These are phyloP conservation scores for Cadophora sp. DNA, from an alignment of 2,329 filamentous ascomycete species.

Conservation along the genomic window DNA sequence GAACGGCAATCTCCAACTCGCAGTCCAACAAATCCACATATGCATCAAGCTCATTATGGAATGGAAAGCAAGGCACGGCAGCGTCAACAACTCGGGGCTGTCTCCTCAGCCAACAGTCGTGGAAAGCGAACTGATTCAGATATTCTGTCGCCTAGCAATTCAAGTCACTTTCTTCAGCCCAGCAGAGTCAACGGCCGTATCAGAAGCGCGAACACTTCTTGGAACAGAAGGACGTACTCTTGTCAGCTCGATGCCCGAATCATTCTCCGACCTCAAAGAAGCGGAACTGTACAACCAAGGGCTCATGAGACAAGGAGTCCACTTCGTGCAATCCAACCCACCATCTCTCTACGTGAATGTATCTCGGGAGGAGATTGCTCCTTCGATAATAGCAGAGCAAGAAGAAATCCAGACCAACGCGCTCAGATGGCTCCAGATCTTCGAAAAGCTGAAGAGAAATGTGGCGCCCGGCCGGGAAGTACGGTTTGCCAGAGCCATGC, in stretches of 20 bases:
- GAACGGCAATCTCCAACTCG: background rate
- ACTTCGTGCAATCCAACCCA: slow-evolving; percentile 6
- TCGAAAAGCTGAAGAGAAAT: slow-evolving; percentile 2
- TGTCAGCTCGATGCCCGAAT: background rate
- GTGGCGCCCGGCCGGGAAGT: background rate
- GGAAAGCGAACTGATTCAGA: background rate
- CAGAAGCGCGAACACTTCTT: background rate
- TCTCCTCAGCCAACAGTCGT: background rate
- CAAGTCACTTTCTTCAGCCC: background rate
- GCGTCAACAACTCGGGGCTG: background rate
- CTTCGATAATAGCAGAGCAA: background rate
- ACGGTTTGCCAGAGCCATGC: background rate
- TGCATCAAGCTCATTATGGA: background rate
- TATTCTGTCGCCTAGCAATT: background rate
- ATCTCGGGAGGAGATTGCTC: background rate
- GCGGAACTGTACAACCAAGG: slow-evolving; percentile 10
- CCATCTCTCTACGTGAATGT: background rate
- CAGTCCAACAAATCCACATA: background rate
- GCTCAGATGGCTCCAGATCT: background rate
- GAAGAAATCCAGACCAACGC: slow-evolving; percentile 7
- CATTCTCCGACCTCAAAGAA: background rate
- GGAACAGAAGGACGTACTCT: background rate
- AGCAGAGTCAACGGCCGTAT: background rate
- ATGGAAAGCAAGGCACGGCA: background rate
- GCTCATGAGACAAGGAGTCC: slow-evolving; percentile 16